Conservation (phyloP, 1,284 basidiomycete species). For the Rhodotorula mucilaginosa region DNA sequence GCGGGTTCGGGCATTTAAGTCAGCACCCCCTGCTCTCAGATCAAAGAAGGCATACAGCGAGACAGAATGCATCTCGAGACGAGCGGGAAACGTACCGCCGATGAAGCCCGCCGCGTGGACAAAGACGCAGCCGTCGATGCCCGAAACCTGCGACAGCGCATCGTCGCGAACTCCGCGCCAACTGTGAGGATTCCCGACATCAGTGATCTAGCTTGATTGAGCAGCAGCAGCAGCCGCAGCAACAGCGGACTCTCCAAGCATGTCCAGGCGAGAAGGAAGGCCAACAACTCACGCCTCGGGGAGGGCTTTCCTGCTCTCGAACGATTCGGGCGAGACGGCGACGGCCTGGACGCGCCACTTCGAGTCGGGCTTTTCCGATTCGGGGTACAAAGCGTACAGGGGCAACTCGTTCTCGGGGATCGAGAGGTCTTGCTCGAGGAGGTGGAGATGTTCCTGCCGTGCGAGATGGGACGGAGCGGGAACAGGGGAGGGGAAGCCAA, state of each 20-base stretch:
- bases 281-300: constrained; percentile 62
- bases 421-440: constrained; percentile 65
- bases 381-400: constrained; percentile 87
- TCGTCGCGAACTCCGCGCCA: constrained; percentile 93
- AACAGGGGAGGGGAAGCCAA: not conserved
- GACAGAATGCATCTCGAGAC: not conserved
- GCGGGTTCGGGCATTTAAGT: not conserved
- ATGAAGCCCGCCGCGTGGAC: constrained; percentile 95
- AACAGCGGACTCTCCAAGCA: not conserved
- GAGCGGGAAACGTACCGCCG: constrained; percentile 61
- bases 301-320: constrained; percentile 84
- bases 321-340: constrained; percentile 75
- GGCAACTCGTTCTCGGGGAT: constrained; percentile 58
- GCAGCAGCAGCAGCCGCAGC: not conserved
- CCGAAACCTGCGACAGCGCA: constrained; percentile 67
- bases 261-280: not conserved
- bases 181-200: constrained; percentile 23
- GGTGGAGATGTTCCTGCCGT: constrained; percentile 84
- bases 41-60: not conserved
- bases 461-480: constrained; percentile 16
- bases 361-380: constrained; percentile 59
- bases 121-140: constrained; percentile 79
- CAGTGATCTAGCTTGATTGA: not conserved
- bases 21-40: not conserved
- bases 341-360: constrained; percentile 96